phyloP scores from a whole-genome alignment of 495 filamentous ascomycete species.

The Xylaria scruposa region DNA sequence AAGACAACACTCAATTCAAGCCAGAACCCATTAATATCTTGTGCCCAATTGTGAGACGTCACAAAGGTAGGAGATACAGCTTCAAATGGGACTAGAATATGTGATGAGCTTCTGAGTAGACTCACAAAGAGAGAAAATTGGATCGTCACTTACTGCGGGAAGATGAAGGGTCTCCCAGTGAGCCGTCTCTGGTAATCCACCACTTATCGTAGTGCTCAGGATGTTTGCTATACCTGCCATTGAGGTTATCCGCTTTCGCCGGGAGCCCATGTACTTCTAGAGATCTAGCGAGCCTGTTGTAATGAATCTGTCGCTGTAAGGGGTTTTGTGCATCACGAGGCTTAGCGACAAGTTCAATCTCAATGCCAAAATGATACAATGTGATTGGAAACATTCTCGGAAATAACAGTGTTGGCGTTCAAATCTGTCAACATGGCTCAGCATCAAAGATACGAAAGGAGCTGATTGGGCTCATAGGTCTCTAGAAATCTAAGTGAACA shows the following conservation, averaged over 20 bases:
- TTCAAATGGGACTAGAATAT: constrained; percentile 2
- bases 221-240: constrained; percentile 11
- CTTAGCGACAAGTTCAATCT: constrained; percentile 4
- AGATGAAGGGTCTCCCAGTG: constrained; percentile 4
- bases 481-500: background rate
- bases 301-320: background rate
- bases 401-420: background rate
- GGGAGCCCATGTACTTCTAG: background rate
- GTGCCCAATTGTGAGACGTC: background rate
- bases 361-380: constrained; percentile 12
- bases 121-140: background rate
- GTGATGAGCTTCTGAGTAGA: background rate
- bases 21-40: background rate
- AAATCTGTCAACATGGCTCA: background rate
- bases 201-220: background rate
- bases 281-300: background rate
- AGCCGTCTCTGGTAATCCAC: constrained; percentile 15
- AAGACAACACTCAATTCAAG: background rate
- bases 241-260: background rate
- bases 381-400: background rate
- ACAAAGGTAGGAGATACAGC: background rate
- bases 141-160: constrained; percentile 1
- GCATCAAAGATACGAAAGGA: background rate
- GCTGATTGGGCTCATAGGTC: background rate
- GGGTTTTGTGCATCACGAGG: background rate